Base-by-base conservation (phyloP, 2,329 filamentous ascomycete genomes). In the Mollisia scopiformis region DNA sequence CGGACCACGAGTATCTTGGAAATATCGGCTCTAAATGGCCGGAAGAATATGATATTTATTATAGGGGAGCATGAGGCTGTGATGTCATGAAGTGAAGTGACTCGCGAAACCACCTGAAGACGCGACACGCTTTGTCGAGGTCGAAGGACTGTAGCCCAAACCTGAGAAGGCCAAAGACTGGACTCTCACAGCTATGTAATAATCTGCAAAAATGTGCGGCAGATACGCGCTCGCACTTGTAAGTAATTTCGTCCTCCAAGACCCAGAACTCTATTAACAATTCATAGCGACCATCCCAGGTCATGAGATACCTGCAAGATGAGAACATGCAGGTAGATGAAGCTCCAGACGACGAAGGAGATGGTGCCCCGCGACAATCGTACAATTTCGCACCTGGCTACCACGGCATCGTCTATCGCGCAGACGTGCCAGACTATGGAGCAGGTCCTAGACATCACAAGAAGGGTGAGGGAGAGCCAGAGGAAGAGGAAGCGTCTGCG, bases 351-450 rank as follows among this genome's bases (percentile, higher is more conserved):
- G 91, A 96, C 68, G 86, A 91, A 19, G 84, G 79, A 50, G 78
- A 70, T 16, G 74, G 70, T 2, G 77, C 79, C 1, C 85, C 85
- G 1, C 85, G 90, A 37, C 90, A 92, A 72, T 92, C 85, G 35
- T 97, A 96, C 78, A 98, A 98, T 74, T 96, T 99, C 73, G 92
- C 94, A 0, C 95, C 95, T 0, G 91, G 93, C 0, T 91, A 92
- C 63, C 83, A 90, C 71, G 94, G 95, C 33, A 80, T 95, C 25
- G 91, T 98, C 27, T 97, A 96, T 73, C 87, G 93, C 61, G 92
- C 92, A 33, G 86, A 92, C 55, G 83, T 84, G 6, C 82, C 87
- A 13, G 86, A 89, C 61, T 78, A 79, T 64, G 86, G 85, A n/a
- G 81, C 82, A 14, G 81, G 82, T 0, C 75, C 76, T 16, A 68